Conservation (phyloP, 2,329 filamentous ascomycete genomes). For the Aulographum hederae region DNA sequence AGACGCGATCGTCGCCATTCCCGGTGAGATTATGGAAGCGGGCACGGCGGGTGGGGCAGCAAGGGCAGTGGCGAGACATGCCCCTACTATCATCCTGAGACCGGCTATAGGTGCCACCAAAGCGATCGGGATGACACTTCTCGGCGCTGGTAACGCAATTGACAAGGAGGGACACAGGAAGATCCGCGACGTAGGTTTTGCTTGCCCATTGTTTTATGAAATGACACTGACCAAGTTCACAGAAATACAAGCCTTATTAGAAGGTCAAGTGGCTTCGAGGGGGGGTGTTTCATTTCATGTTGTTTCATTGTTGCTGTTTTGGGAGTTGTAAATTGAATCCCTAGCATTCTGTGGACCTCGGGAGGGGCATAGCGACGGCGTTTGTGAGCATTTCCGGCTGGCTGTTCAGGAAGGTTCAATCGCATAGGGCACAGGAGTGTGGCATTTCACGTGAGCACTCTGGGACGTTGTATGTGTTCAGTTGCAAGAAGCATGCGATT, state of each 20-base stretch:
- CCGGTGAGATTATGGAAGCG: conserved; percentile 77
- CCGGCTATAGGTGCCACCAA: conserved; percentile 83
- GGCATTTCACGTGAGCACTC: too few relatives aligned
- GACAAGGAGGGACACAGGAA: conserved; percentile 67
- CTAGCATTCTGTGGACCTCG: too few relatives aligned
- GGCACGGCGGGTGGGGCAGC: conserved; percentile 65
- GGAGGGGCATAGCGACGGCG: too few relatives aligned
- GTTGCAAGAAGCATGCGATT: too few relatives aligned
- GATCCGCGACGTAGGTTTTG: conserved; percentile 72
- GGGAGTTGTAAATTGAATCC: too few relatives aligned
- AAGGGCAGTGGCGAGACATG: conserved; percentile 57
- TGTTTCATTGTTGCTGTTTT: too few relatives aligned
- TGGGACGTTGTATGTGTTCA: too few relatives aligned
- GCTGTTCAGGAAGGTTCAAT: too few relatives aligned
- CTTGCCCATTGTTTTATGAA: not conserved
- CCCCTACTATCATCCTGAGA: conserved; percentile 82
- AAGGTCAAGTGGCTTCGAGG: not conserved
- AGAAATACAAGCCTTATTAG: conserved; percentile 17
- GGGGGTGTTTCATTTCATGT: too few relatives aligned
- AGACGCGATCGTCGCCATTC: conserved; percentile 88
- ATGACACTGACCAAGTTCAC: conserved; percentile 5
- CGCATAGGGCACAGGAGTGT: too few relatives aligned
- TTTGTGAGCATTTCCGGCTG: too few relatives aligned
- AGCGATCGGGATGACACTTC: conserved; percentile 70
- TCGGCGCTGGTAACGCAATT: conserved; percentile 83